Evolutionary conservation across 768 basidiomycete species (phyloP), one percentile per base, ranked within the genome.

Genomic region (Hericium erinaceus): DNA sequence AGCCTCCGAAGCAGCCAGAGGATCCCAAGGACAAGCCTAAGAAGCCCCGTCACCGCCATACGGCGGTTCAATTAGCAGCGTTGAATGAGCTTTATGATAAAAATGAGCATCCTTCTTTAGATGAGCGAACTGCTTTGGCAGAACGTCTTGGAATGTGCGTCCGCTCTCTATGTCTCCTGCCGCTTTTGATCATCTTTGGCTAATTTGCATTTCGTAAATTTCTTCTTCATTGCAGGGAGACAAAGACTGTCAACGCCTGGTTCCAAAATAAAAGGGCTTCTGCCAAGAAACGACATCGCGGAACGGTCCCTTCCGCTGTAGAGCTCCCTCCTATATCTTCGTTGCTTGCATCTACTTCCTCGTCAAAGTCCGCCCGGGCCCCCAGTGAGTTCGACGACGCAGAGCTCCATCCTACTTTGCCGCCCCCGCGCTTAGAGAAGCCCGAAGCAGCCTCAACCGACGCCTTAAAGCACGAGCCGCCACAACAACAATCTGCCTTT

Each of bases 221-320:
- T 48, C 33, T 56, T 56, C 22, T 41, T 55, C 58, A 55, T 61
- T 55, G 54, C 67, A 90, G 89, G 84, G 86, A 89, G 68, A 83
- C 82, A 69, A 90, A 90, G 78, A 88, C 86, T 2, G 87, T 90
- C 67, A 87, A 87, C 68, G 85, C 89, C 13, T 90, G 87, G 85
- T 91, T 90, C 71, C 88, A 90, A 73, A 90, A 90, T 68, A 90
- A 89, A 75, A 79, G 89, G 56, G 88, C 89, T 6, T 89, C 87
- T 12, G 82, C 81, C 64, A 90, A 89, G 78, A 90, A 90, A 71
- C 74, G 78, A 20, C 74, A 79, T 49, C 58, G 60, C 28, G 59
- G 59, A 40, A 48, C 49, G 48, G 44, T 75, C 68, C 58, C 63
- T 57, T 59, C 60, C 55, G 62, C 58, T 41, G 64, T 67, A 40